These are phyloP conservation scores for Tetrapisispora namnaoensis DNA, from an alignment of 805 yeast genomes.

Conservation along the genomic window DNA sequence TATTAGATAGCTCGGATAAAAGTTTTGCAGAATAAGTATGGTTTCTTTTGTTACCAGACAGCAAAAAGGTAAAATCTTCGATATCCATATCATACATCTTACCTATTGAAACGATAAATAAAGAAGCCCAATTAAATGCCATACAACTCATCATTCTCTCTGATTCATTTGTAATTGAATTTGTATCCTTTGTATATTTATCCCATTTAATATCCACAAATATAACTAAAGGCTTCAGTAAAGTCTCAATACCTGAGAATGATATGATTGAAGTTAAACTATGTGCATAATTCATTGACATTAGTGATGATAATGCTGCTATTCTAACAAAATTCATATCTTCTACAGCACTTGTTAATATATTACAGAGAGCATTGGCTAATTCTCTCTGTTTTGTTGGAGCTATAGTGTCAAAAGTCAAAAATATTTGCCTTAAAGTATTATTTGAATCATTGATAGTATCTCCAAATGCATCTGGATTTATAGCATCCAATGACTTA, in stretches of 20 bases:
- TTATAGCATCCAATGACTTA: slow-evolving; percentile 18
- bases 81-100: slow-evolving; percentile 32
- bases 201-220: slow-evolving; percentile 41
- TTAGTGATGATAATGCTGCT: slow-evolving; percentile 42
- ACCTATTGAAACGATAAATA: slow-evolving; percentile 36
- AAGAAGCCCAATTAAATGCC: slow-evolving; percentile 53
- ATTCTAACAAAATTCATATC: slow-evolving; percentile 36
- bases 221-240: slow-evolving; percentile 38
- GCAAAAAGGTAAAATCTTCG: slow-evolving; percentile 17
- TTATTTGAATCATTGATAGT: slow-evolving; percentile 46
- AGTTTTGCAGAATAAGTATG: slow-evolving; percentile 28
- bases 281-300: slow-evolving; percentile 35
- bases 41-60: not conserved
- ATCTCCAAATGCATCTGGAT: slow-evolving; percentile 30
- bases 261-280: slow-evolving; percentile 35
- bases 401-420: slow-evolving; percentile 37
- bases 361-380: slow-evolving; percentile 29
- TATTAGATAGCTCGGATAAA: slow-evolving; percentile 17
- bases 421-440: slow-evolving; percentile 40
- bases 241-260: slow-evolving; percentile 36
- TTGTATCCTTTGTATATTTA: slow-evolving; percentile 6
- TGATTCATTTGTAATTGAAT: slow-evolving; percentile 28
- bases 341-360: slow-evolving; percentile 31
- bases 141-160: slow-evolving; percentile 58
- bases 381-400: slow-evolving; percentile 38